Base-by-base conservation (phyloP, 805 yeast genomes). In the Clavispora santaluciae region DNA sequence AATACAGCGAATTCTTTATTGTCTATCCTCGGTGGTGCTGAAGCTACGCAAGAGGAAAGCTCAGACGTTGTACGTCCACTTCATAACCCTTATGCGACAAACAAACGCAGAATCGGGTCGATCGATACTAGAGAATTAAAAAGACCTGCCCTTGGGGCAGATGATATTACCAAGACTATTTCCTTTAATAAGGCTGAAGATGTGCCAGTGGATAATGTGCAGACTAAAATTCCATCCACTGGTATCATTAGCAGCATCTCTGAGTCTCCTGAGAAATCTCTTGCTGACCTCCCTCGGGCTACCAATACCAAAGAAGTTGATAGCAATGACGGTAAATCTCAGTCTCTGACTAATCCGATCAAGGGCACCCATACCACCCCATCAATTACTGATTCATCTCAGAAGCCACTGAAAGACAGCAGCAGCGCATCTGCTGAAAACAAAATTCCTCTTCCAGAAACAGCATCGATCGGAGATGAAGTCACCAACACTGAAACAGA, bases 1-100 rank as follows among this genome's bases (percentile, higher is more conserved):
- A 66, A 63, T 25, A 70, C 80, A 0, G 81, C 81, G 1, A 61
- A 73, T 38, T 71, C 79, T 1, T 57, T 76, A 36, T 53, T 75
- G 33, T 72, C 78, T 3, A 61, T 67, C 33, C 54, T 69, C 31
- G 73, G 68, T 45, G 64, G 60, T 7, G 45, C 51, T 16, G 30
- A 38, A 11, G 43, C 33, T 8, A 13, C 42, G 3, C 43, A 35
- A 4, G 17, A 33, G 8, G 45, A 17, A 3, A 17, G 35, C 7
- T 12, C 26, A 2, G 31, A 18, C 13, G 29, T 33, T 9, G 6
- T 6, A n/a, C 44, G 41, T 16, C 46, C 53, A 5, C 51, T 50
- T 12, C 50, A 49, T 22, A 50, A 50, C 33, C 51, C 54, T 5
- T 49, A 48, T 31, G 38, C 44, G 11, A 42, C 34, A 29, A 43